Evolutionary conservation across 108 stramenopile species (phyloP).

Genomic region (Nitzschia sp.): DNA sequence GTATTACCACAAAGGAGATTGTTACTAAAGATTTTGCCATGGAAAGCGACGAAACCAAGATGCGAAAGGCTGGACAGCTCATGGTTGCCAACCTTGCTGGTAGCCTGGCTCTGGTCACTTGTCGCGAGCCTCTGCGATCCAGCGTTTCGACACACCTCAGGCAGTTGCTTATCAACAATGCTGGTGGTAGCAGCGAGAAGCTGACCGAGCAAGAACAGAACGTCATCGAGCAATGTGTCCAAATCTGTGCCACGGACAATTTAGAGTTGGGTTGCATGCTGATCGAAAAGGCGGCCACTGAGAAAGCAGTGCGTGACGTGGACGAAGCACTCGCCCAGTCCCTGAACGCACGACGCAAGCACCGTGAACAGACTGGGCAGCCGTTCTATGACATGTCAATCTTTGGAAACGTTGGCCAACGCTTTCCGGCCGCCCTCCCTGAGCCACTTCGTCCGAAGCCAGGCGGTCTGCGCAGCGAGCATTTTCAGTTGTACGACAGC

Average conservation of each 20-base stretch:
- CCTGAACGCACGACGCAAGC: conserved; percentile 72
- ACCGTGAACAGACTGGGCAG: conserved; percentile 85
- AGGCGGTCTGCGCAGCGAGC: conserved; percentile 86
- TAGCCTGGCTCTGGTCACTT: conserved; percentile 96
- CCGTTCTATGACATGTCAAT: conserved; percentile 96
- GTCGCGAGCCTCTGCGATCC: conserved; percentile 93
- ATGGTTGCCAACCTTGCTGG: conserved; percentile 99
- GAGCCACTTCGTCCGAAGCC: conserved; percentile 93
- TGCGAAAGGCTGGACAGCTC: conserved; percentile 95
- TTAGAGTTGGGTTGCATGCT: conserved; percentile 96
- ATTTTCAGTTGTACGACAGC: conserved; percentile 96
- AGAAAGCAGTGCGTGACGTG: conserved; percentile 96
- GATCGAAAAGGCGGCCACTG: conserved; percentile 99
- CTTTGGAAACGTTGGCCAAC: conserved; percentile 74
- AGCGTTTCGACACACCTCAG: conserved; percentile 96
- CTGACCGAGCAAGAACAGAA: conserved; percentile 73
- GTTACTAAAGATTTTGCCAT: conserved; percentile 99
- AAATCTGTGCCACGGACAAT: conserved; percentile 94
- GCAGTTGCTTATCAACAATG: conserved; percentile 65
- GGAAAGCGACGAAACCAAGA: conserved; percentile 94
- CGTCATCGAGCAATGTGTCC: conserved; percentile 91
- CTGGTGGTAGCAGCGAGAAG: conserved; percentile 42
- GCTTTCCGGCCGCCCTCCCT: conserved; percentile 93
- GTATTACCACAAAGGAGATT: conserved; percentile 97
- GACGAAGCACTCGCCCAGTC: conserved; percentile 85